Evolutionary conservation across 352 stramenopile species (phyloP), one percentile per base, ranked within the genome.

Genomic region (Hyaloperonospora arabidopsidis): DNA sequence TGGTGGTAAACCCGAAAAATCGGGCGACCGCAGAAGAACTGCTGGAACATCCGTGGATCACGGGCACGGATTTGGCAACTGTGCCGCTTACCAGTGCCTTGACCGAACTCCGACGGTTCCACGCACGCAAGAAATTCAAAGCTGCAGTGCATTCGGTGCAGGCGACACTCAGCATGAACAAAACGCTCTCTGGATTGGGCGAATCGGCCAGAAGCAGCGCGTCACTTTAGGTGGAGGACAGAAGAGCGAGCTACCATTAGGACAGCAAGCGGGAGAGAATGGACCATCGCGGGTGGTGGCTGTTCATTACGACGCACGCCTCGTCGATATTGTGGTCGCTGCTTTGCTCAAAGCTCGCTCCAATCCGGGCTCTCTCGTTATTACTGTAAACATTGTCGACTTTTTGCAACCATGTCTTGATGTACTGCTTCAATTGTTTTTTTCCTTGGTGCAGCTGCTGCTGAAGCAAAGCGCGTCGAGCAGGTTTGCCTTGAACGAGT

Each of bases 91-190:
- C 74, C 35, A 90, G 73, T 41, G 79, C 83, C 8, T 57, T 93
- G 47, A 86, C 72, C 8, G 76, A 93, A 43, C 57, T 93, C 63
- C 75, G 81, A 54, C 77, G 76, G 43, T 90, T 93, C 64, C 77
- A 93, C 59, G 77, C 81, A 45, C 68, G 78, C 43, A 85, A 85
- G 61, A 89, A 89, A 54, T 93, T 91, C 65, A 86, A 86, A 64
- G 80, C 83, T 15, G 83, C 83, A 1, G 78, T 91, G 56, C 74
- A 87, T 48, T 87, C 76, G 1, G 80, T 90, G 21, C 68, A 89
- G 56, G 80, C 79, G 40, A 93, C 79, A 22, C 86, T 87, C 68
- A 78, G 74, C 44, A 79, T 91, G 70, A 90, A 92, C 74, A 89
- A 88, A 48, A 63, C 72, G 10, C 57, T 89, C 18, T 72, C 65